These are phyloP conservation scores for Candida incommunis DNA, from an alignment of 805 yeast genomes.

Conservation along the genomic window DNA sequence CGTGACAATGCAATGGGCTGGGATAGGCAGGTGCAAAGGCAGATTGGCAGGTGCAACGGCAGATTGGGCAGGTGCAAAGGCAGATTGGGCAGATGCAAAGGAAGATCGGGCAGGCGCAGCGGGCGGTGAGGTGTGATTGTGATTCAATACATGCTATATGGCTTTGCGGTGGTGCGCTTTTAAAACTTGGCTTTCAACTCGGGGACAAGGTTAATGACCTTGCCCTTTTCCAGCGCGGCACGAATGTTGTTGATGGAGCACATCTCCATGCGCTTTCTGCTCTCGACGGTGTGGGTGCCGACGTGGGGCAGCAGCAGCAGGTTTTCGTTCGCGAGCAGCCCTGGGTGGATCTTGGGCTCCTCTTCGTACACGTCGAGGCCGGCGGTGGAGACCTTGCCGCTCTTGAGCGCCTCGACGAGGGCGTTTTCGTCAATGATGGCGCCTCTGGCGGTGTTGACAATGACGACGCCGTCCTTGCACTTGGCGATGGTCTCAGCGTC, in stretches of 20 bases:
- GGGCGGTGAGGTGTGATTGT: no score
- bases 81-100: no score
- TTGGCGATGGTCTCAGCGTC: slow-evolving; percentile 41
- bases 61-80: no score
- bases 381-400: slow-evolving; percentile 34
- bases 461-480: slow-evolving; percentile 68
- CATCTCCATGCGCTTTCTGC: slow-evolving; percentile 59
- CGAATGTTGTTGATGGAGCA: slow-evolving; percentile 54
- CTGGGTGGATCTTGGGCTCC: slow-evolving; percentile 37
- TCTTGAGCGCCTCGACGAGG: slow-evolving; percentile 26
- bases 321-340: slow-evolving; percentile 28
- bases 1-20: no score
- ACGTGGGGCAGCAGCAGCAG: slow-evolving; percentile 40
- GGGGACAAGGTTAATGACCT: slow-evolving; percentile 60
- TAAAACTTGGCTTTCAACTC: slow-evolving; percentile 26
- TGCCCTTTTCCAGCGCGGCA: slow-evolving; percentile 42
- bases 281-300: slow-evolving; percentile 24
- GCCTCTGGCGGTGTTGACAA: slow-evolving; percentile 80
- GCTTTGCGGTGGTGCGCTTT: no score
- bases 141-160: no score
- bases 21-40: no score
- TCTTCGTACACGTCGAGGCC: slow-evolving; percentile 41
- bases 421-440: slow-evolving; percentile 38
- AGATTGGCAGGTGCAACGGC: no score
- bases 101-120: no score